Base-by-base conservation (phyloP, 2,329 filamentous ascomycete genomes). In the Fusarium lateritium region DNA sequence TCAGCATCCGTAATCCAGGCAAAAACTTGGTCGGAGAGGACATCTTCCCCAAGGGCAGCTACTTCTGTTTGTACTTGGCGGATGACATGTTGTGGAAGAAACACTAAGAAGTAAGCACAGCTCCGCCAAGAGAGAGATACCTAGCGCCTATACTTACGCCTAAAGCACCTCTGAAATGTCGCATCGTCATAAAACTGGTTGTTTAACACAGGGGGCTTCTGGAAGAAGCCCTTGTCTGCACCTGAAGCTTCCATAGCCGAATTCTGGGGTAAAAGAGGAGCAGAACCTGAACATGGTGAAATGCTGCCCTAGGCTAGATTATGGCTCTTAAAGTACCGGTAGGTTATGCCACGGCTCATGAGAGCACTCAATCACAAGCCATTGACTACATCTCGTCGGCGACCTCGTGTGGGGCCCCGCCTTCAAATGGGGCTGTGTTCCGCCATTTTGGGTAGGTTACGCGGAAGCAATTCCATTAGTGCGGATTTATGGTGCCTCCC, bases 1-100 rank as follows among this genome's bases (percentile, higher is more conserved):
- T 93, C 91, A 1, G 91, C 87, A 74, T 93, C 88, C 0, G 86
- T 85, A 19, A 91, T 77, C 78, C 83, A 87, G 65, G 83, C 76
- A 44, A 91, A 84, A n/a, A 89, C 79, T 45, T 83, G 75, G 21
- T 84, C 82, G 0, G 84, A 83, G 24, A 91, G 77, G 11, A 89
- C 85, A 28, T 86, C 81, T 19, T 83, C 77, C 43, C 83, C 87
- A 31, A 90, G 81, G 10, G 78, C 72, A 9, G 80, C 76, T 14
- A 88, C 77, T 57, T 86, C 84, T 4, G 79, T 76, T 49, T 79
- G 76, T 36, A 83, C 80, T 34, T 80, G 68, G 2, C 75, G 73
- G 17, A 79, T 74, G 7, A 87, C 65, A 3, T 79, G 63, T 4
- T 69, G 52, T 2, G 86, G 83, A 10, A 88, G 76, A 62, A 87